phyloP scores from a whole-genome alignment of 257 asterid species.

The Jaltomata sinuosa region DNA sequence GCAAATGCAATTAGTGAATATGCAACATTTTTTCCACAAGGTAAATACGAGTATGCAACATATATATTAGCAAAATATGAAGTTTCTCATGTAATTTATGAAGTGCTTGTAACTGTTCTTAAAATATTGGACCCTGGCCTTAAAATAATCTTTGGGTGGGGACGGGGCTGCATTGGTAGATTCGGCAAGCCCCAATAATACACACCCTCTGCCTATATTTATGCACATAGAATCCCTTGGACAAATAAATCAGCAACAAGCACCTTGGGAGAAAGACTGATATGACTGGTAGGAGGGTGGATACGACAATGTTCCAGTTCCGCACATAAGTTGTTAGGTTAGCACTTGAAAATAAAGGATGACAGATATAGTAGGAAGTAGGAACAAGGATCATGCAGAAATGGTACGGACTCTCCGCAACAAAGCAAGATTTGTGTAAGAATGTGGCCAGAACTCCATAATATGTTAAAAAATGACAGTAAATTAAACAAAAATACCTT shows the following conservation, averaged over 20 bases:
- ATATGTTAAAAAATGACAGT: background rate
- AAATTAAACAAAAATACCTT: slow-evolving; percentile 21
- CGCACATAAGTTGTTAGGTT: background rate
- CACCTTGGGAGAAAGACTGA: background rate
- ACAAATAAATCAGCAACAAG: background rate
- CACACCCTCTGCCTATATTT: background rate
- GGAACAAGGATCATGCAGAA: background rate
- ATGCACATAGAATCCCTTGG: background rate
- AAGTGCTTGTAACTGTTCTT: background rate
- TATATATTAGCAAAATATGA: too few relatives aligned
- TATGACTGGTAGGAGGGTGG: background rate
- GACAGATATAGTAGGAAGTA: background rate
- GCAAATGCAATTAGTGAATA: background rate
- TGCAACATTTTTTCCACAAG: background rate
- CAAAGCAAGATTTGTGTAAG: background rate
- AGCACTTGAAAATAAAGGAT: background rate
- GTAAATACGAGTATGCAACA: too few relatives aligned
- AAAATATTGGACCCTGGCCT: background rate
- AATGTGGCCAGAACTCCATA: background rate
- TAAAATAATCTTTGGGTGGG: background rate
- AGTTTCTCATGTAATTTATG: background rate
- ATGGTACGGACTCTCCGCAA: background rate
- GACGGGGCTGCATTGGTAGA: background rate
- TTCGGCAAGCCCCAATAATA: background rate
- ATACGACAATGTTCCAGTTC: background rate